These are phyloP conservation scores for Gossypium aridum DNA, from an alignment of 441 rosid genomes.

Conservation along the genomic window DNA sequence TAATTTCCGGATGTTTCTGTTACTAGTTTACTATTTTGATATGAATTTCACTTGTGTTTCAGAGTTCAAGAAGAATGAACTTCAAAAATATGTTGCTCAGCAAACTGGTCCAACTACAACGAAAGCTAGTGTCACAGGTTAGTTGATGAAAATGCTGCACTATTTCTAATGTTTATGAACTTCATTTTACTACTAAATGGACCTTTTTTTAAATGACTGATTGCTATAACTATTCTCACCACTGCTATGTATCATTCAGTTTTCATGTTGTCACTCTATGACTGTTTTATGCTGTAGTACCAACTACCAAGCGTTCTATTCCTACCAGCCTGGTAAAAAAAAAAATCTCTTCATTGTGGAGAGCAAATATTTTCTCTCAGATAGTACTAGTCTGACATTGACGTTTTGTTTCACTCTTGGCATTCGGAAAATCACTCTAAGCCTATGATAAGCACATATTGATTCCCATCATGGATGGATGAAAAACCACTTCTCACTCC, in stretches of 20 bases:
- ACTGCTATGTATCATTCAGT: background rate
- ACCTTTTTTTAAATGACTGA: background rate
- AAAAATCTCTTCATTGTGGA: background rate
- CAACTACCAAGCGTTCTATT: background rate
- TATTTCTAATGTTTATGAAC: background rate
- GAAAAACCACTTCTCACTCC: background rate
- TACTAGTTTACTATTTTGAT: background rate
- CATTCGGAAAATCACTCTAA: background rate
- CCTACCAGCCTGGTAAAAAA: background rate
- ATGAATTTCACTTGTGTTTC: constrained; percentile 17
- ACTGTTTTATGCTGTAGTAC: background rate
- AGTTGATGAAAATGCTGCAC: constrained; percentile 1
- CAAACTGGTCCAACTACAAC: constrained; percentile 21
- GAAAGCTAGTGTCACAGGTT: constrained; percentile 31
- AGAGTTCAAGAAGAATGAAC: constrained; percentile 55
- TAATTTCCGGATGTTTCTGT: background rate
- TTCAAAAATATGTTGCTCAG: constrained; percentile 34
- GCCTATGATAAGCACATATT: background rate
- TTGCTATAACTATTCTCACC: background rate
- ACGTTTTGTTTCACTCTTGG: background rate
- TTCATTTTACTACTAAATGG: background rate
- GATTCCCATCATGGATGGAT: background rate
- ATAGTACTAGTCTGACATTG: background rate
- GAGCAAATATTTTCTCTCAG: background rate
- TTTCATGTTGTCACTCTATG: background rate